phyloP scores from a whole-genome alignment of 2,329 filamentous ascomycete species.

The Verticillium klebahnii region DNA sequence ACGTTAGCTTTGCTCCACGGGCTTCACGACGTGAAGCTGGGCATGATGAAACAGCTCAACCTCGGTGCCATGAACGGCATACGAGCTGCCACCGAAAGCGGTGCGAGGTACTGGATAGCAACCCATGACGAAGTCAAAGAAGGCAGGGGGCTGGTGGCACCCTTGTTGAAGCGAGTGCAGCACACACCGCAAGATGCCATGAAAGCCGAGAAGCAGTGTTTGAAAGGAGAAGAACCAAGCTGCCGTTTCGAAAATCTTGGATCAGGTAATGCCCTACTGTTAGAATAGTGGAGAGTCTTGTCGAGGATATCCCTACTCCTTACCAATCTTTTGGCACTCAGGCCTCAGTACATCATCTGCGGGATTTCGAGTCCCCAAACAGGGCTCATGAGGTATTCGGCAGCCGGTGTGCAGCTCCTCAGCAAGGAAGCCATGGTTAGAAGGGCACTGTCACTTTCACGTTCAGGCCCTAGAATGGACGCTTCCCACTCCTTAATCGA shows the following conservation, averaged over 20 bases:
- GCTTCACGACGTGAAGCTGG: constrained; percentile 54
- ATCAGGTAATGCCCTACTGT: constrained; percentile 51
- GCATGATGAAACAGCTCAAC: constrained; percentile 52
- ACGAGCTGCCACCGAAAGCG: constrained; percentile 44
- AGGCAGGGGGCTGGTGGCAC: constrained; percentile 52
- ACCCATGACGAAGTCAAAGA: constrained; percentile 63
- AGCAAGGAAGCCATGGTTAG: too few species aligned
- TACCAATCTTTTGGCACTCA: too few species aligned
- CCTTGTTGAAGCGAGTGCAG: constrained; percentile 39
- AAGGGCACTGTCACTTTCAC: too few species aligned
- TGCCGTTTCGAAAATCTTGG: constrained; percentile 47
- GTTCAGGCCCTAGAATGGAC: too few species aligned
- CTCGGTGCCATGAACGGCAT: constrained; percentile 59
- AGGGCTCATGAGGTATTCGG: too few species aligned
- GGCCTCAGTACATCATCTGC: too few species aligned
- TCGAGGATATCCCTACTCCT: not conserved
- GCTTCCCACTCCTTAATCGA: too few species aligned
- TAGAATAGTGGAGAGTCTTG: constrained; percentile 19
- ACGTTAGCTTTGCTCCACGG: constrained; percentile 60
- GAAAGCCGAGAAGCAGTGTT: constrained; percentile 25
- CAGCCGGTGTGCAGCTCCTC: too few species aligned
- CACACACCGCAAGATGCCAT: constrained; percentile 39
- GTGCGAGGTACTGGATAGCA: constrained; percentile 58
- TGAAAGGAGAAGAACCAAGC: constrained; percentile 25
- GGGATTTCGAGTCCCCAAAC: too few species aligned